Evolutionary conservation across 495 filamentous ascomycete species (phyloP).

Genomic region (Astrothelium subdiscretum): DNA sequence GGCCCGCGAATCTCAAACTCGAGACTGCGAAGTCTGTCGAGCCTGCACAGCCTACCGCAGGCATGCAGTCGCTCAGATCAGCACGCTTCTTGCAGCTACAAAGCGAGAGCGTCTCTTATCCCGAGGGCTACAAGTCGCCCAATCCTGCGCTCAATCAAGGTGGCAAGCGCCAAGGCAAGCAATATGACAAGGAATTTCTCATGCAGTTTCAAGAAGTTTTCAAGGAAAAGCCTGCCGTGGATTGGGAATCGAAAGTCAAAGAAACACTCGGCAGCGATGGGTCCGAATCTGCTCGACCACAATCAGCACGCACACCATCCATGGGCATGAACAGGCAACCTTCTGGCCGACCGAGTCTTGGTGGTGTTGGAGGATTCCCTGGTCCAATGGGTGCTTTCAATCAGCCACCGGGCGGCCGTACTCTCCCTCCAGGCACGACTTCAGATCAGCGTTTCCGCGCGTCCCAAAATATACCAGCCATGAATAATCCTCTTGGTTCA

Average conservation of each 20-base stretch:
- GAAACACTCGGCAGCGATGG: slow-evolving; percentile 65
- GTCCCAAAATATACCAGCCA: slow-evolving; percentile 33
- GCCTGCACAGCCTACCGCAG: slow-evolving; percentile 79
- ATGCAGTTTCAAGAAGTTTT: slow-evolving; percentile 94
- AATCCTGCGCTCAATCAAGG: slow-evolving; percentile 78
- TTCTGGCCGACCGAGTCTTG: slow-evolving; percentile 34
- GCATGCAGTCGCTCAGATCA: slow-evolving; percentile 78
- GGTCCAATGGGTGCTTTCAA: slow-evolving; percentile 61
- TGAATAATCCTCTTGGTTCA: slow-evolving; percentile 46
- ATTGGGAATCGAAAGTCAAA: slow-evolving; percentile 76
- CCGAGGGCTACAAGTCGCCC: slow-evolving; percentile 66
- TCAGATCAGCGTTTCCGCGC: slow-evolving; percentile 50
- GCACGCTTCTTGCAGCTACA: slow-evolving; percentile 72
- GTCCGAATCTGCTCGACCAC: slow-evolving; percentile 55
- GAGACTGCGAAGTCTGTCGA: slow-evolving; percentile 74
- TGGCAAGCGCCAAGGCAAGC: slow-evolving; percentile 64
- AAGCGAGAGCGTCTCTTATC: slow-evolving; percentile 53
- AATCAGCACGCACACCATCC: slow-evolving; percentile 43
- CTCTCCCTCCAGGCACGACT: slow-evolving; percentile 56
- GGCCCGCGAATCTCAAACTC: slow-evolving; percentile 73
- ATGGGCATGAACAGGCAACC: slow-evolving; percentile 35
- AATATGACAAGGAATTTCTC: slow-evolving; percentile 91
- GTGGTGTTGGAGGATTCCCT: slow-evolving; percentile 34
- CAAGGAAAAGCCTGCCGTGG: slow-evolving; percentile 84
- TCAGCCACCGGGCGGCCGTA: slow-evolving; percentile 24